phyloP scores from a whole-genome alignment of 306 rosid genomes.

The Quercus alba region DNA sequence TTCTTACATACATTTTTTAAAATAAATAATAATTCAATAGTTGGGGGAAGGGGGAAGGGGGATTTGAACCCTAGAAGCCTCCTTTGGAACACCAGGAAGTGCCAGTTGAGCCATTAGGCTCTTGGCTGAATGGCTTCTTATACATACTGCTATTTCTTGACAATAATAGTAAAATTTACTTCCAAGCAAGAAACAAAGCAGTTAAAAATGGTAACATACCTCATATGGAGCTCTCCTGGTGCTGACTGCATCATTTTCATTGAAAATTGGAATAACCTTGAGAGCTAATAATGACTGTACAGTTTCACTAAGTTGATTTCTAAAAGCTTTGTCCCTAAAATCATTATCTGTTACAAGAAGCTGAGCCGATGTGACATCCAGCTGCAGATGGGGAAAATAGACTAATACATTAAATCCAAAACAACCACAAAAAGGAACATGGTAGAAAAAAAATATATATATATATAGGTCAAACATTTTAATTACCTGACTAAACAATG shows the following conservation, averaged over 20 bases:
- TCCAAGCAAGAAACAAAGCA: constrained; percentile 8
- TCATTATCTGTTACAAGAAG: constrained; percentile 94
- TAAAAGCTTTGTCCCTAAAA: constrained; percentile 88
- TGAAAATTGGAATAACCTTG: constrained; percentile 85
- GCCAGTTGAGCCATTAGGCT: too few relatives aligned
- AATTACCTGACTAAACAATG: constrained; percentile 84
- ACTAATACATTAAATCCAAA: constrained; percentile 16
- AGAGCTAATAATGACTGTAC: constrained; percentile 63
- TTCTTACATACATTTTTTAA: too few relatives aligned
- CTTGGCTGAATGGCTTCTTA: not conserved
- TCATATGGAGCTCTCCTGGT: constrained; percentile 98
- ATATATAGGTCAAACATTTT: not conserved
- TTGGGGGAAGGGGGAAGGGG: too few relatives aligned
- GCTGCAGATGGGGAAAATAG: constrained; percentile 47
- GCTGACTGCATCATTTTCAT: constrained; percentile 96
- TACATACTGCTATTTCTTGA: not conserved
- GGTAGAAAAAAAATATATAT: not conserved
- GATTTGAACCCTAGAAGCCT: too few relatives aligned
- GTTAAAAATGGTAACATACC: constrained; percentile 44
- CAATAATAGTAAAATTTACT: not conserved
- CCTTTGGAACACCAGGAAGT: too few relatives aligned
- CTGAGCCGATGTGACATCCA: constrained; percentile 92
- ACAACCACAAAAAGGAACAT: not conserved
- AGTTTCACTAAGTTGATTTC: constrained; percentile 80
- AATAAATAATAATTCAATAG: too few relatives aligned